phyloP scores from a whole-genome alignment of 2,329 filamentous ascomycete genomes.

The Colletotrichum theobromicola region DNA sequence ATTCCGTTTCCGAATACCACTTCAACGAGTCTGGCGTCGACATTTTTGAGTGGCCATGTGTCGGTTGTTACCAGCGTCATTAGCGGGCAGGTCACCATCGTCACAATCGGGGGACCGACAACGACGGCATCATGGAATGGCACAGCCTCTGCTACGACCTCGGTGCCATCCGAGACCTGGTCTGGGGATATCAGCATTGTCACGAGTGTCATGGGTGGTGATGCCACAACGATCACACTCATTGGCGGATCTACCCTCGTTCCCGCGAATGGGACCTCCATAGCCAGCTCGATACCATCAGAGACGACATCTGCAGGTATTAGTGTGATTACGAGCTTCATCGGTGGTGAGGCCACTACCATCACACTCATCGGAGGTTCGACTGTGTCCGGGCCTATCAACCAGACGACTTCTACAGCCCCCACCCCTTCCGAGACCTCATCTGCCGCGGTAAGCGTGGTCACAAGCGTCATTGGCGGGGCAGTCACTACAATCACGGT shows the following conservation, averaged over 20 bases:
- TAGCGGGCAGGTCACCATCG: background rate
- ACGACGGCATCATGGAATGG: too few species aligned
- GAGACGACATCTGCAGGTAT: background rate
- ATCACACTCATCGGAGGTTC: background rate
- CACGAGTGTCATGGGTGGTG: background rate
- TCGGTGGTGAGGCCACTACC: background rate
- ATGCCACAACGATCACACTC: background rate
- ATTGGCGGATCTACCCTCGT: background rate
- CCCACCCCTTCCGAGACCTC: background rate
- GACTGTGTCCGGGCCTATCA: background rate
- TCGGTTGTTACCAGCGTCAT: background rate
- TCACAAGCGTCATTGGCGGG: background rate
- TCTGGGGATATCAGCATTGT: background rate
- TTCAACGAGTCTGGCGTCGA: background rate
- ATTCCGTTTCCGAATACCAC: background rate
- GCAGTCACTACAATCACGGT: background rate
- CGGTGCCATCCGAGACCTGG: background rate
- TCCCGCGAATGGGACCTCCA: background rate
- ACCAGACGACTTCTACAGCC: fast-evolving
- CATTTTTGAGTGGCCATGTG: background rate
- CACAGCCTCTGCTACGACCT: background rate
- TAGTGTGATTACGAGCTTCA: background rate
- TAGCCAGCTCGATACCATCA: background rate
- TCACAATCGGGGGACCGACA: background rate
- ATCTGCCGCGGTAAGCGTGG: background rate